Conservation (phyloP, 345 rosid genomes). For the Salix suchowensis region DNA sequence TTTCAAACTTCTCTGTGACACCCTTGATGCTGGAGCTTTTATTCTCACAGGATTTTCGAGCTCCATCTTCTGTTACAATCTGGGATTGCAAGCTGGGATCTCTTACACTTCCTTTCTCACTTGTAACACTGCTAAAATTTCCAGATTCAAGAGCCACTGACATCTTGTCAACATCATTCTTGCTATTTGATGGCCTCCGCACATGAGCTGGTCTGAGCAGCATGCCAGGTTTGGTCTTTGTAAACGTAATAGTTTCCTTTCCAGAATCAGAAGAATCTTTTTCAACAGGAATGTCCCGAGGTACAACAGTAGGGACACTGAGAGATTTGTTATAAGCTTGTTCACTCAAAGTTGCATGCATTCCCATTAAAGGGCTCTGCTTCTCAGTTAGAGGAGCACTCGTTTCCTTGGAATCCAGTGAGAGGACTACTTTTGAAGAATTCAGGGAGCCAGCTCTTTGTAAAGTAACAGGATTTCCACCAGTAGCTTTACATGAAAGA, state of each 20-base stretch:
- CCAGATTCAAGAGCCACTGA: constrained; percentile 41
- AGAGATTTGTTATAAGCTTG: constrained; percentile 44
- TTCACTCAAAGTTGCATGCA: constrained; percentile 37
- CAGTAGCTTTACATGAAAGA: constrained; percentile 48
- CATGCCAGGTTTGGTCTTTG: constrained; percentile 91
- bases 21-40: constrained; percentile 37
- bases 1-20: constrained; percentile 44
- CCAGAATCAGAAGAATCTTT: constrained; percentile 46
- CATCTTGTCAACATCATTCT: constrained; percentile 47
- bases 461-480: constrained; percentile 56
- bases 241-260: constrained; percentile 70
- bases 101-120: constrained; percentile 25
- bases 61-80: constrained; percentile 16
- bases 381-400: constrained; percentile 29
- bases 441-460: constrained; percentile 39
- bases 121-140: constrained; percentile 23
- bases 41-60: constrained; percentile 35
- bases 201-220: constrained; percentile 79
- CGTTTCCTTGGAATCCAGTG: constrained; percentile 33
- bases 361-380: constrained; percentile 29
- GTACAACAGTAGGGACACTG: constrained; percentile 31
- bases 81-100: constrained; percentile 26
- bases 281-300: constrained; percentile 38
- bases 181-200: constrained; percentile 48
- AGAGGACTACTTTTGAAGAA: constrained; percentile 36